Percentiles rank a stretch among this genome's conserved stretches.
Evolutionary conservation across 2,329 filamentous ascomycete species (phyloP).

Genomic region (Colletotrichum navitas): DNA sequence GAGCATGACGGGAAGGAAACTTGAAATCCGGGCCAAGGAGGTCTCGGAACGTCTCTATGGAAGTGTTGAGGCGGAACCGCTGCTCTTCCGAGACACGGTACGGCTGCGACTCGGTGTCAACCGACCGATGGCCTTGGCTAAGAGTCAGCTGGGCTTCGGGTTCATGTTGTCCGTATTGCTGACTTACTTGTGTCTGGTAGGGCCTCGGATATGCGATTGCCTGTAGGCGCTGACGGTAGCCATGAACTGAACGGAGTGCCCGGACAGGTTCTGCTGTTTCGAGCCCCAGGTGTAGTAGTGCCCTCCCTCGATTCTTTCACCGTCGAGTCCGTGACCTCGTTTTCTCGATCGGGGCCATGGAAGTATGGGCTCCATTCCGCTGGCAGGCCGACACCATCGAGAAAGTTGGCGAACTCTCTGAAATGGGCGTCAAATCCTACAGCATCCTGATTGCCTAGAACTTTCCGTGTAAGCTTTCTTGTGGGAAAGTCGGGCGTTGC

Average conservation of each 20-base stretch:
- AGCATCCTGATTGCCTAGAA: slow-evolving; percentile 26
- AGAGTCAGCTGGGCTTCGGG: neutral
- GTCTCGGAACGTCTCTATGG: slow-evolving; percentile 47
- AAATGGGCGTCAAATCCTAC: slow-evolving; percentile 51
- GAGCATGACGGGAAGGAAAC: slow-evolving; percentile 53
- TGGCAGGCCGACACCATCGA: slow-evolving; percentile 54
- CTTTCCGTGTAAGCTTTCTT: neutral
- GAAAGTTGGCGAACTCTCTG: slow-evolving; percentile 54
- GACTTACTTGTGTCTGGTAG: slow-evolving; percentile 44
- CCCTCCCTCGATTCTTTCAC: slow-evolving; percentile 41
- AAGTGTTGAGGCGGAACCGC: slow-evolving; percentile 45
- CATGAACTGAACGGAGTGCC: slow-evolving; percentile 55
- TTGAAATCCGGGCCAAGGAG: slow-evolving; percentile 49
- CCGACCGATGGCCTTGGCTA: slow-evolving; percentile 37
- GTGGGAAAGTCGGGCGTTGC: neutral
- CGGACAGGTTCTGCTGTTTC: slow-evolving; percentile 43
- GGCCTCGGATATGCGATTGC: slow-evolving; percentile 46
- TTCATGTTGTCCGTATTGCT: neutral
- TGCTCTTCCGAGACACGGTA: slow-evolving; percentile 52
- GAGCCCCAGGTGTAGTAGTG: slow-evolving; percentile 31
- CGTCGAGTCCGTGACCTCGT: slow-evolving; percentile 45
- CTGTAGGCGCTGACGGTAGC: slow-evolving; percentile 53
- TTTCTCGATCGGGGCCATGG: slow-evolving; percentile 45
- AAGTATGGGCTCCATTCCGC: slow-evolving; percentile 56
- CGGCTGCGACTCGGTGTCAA: slow-evolving; percentile 42